Percentiles rank a stretch among this genome's conserved stretches.
Conservation (phyloP, 2,329 filamentous ascomycete species). For the Colletotrichum lentis region DNA sequence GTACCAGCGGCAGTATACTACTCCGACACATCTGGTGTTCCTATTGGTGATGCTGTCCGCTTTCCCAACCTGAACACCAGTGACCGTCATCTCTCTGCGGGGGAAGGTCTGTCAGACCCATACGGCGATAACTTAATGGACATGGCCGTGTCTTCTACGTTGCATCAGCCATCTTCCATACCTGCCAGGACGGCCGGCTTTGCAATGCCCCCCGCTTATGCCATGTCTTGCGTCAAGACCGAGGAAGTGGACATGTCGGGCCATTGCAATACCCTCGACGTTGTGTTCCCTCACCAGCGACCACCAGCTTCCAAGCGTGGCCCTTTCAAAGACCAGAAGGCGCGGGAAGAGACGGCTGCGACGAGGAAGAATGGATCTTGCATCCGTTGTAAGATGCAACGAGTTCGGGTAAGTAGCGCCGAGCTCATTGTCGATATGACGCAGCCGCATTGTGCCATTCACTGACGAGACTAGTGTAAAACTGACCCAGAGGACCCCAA, state of each 20-base stretch:
- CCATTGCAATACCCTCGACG: constrained; percentile 42
- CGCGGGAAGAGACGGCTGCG: constrained; percentile 63
- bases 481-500: constrained; percentile 56
- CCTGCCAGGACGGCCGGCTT: constrained; percentile 13
- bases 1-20: constrained; percentile 43
- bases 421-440: not conserved
- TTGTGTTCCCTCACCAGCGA: constrained; percentile 48
- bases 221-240: constrained; percentile 38
- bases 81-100: constrained; percentile 2
- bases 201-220: constrained; percentile 5
- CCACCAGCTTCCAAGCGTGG: constrained; percentile 55
- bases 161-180: constrained; percentile 13
- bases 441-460: not conserved
- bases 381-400: constrained; percentile 68
- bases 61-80: not conserved
- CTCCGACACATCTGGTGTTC: constrained; percentile 24
- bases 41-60: not conserved
- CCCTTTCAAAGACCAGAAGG: constrained; percentile 62
- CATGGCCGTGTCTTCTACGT: constrained; percentile 13
- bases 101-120: constrained; percentile 16
- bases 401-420: constrained; percentile 62
- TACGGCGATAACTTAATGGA: constrained; percentile 22
- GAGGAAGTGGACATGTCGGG: constrained; percentile 12
- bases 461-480: constrained; percentile 56
- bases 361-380: constrained; percentile 67